A percentile compares a stretch with the other conserved stretches of the same genome.
These are phyloP conservation scores for Blastobotrys mokoenaii DNA, from an alignment of 805 yeast genomes.

Conservation along the genomic window DNA sequence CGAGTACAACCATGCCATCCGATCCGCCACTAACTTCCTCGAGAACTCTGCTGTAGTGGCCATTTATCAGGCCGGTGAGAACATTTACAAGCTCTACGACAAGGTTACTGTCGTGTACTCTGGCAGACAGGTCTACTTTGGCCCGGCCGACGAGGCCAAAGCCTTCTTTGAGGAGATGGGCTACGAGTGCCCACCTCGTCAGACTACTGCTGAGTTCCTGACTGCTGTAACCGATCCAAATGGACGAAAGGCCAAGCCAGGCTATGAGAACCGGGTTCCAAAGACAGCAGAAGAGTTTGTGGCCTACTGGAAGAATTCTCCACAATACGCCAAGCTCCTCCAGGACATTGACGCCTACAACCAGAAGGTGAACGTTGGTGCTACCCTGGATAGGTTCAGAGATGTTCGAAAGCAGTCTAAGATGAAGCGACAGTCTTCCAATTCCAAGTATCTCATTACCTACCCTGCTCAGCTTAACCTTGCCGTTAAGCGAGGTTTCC, in stretches of 20 bases:
- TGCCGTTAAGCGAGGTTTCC: constrained; percentile 44
- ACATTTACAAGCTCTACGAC: constrained; percentile 55
- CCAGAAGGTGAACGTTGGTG: constrained; percentile 22
- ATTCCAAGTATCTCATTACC: constrained; percentile 38
- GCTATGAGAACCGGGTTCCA: constrained; percentile 48
- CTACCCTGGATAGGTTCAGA: constrained; percentile 30
- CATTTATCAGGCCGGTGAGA: constrained; percentile 61
- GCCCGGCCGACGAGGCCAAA: constrained; percentile 47
- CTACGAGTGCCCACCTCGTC: constrained; percentile 52
- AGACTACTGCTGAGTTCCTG: constrained; percentile 62
- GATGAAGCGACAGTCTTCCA: constrained; percentile 30
- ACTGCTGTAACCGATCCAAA: constrained; percentile 62
- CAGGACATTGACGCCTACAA: constrained; percentile 40
- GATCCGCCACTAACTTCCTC: constrained; percentile 48
- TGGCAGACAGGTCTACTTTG: constrained; percentile 58
- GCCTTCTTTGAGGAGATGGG: constrained; percentile 59
- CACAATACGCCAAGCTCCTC: constrained; percentile 34
- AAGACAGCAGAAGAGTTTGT: constrained; percentile 37
- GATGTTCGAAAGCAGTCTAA: constrained; percentile 33
- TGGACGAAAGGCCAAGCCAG: constrained; percentile 44
- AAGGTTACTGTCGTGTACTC: constrained; percentile 51
- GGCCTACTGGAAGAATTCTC: constrained; percentile 46
- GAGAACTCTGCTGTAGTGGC: constrained; percentile 56
- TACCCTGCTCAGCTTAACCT: constrained; percentile 42
- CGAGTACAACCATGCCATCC: constrained; percentile 60